Base-by-base conservation (phyloP, 78 protist genomes). In the Tieghemostelium lacteum region DNA sequence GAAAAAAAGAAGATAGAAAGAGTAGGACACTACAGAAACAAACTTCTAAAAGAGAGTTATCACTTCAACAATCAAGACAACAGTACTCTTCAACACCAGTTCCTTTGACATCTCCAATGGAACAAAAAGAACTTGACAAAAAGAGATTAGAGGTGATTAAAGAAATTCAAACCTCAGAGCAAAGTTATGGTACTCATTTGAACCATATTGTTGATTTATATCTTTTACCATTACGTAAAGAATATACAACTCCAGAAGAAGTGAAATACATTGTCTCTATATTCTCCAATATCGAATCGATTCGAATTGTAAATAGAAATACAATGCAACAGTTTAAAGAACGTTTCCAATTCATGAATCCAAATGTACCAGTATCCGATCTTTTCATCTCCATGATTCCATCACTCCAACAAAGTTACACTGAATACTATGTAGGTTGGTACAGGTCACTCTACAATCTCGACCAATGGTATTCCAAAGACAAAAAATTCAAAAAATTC, bases 131-230 rank as follows among this genome's bases (percentile, higher is more conserved):
- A n/a, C 31, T 42, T 29, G 58, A n/a, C 8, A 83, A 69, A 62
- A 83, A 83, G 54, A 66, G 91, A 83, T 45, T 70, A 3, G 91
- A 83, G 33, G 75, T 78, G 3, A 83, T 83, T 42, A 83, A 83
- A 33, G 91, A 83, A 26, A 49, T 83, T 8, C 33, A 55, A 29
- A 34, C 91, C 10, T 69, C 91, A 16, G 91, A 83, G 14, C 12
- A 8, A 29, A 60, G 78, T 2, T 83, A 69, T 83, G 16, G 39
- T 22, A 45, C 42, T 28, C 78, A 83, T 69, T 83, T 83, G 36
- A 83, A 83, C 60, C 66, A 54, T 16, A 70, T 83, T 31, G 55
- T 83, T 39, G 91, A 83, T 40, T 28, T 39, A 29, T 83, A 83
- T 60, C 19, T 83, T n/a, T 12, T 83, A 22, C 91, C 91, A 45